Percentiles rank a stretch among this genome's conserved stretches.
phyloP scores from a whole-genome alignment of 2,329 filamentous ascomycete genomes.

The Colletotrichum tabaci region DNA sequence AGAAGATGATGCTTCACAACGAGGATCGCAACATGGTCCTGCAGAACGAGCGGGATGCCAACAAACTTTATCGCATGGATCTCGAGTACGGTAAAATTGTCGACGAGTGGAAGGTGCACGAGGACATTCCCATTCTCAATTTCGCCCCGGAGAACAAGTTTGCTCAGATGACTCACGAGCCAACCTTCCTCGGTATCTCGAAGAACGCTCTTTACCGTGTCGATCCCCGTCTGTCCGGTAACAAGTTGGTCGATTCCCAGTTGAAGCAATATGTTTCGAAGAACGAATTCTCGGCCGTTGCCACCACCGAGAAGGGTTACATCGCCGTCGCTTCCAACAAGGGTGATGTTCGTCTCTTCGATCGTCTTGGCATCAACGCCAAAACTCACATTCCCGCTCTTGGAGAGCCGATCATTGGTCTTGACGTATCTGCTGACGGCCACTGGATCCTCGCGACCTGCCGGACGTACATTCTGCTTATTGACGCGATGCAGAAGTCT shows the following conservation, averaged over 20 bases:
- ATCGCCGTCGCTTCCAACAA: constrained; percentile 98
- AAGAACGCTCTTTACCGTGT: constrained; percentile 94
- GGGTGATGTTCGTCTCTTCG: constrained; percentile 96
- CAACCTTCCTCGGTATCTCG: constrained; percentile 95
- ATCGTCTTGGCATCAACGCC: constrained; percentile 94
- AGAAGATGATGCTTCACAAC: constrained; percentile 96
- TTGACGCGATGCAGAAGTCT: constrained; percentile 90
- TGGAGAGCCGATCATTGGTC: constrained; percentile 92
- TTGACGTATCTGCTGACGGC: constrained; percentile 96
- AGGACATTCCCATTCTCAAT: constrained; percentile 92
- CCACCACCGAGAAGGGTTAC: constrained; percentile 96
- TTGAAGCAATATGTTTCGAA: constrained; percentile 97
- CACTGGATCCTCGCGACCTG: constrained; percentile 97
- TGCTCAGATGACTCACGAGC: constrained; percentile 94
- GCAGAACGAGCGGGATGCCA: constrained; percentile 86
- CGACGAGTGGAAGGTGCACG: constrained; percentile 98
- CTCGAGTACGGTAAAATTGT: constrained; percentile 98
- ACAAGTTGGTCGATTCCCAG: constrained; percentile 93
- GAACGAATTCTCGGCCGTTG: constrained; percentile 95
- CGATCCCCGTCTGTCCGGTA: constrained; percentile 89
- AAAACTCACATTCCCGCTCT: constrained; percentile 98
- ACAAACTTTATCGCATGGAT: constrained; percentile 97
- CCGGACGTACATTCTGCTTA: constrained; percentile 92
- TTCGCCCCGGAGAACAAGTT: constrained; percentile 99
- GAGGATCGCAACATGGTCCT: constrained; percentile 92